phyloP scores from a whole-genome alignment of 345 rosid genomes.

The Diplotaxis tenuifolia region DNA sequence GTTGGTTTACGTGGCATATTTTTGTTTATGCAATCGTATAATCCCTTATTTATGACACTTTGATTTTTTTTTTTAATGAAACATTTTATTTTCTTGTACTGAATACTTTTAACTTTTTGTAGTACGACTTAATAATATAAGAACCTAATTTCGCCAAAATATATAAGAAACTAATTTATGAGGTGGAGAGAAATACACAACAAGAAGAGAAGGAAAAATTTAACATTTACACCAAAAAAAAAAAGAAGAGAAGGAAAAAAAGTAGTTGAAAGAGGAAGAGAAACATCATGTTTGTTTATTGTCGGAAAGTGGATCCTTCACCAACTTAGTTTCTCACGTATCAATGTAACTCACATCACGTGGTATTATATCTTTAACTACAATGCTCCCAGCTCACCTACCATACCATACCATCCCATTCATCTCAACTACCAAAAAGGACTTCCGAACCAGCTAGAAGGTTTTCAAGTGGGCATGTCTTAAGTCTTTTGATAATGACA shows the following conservation, averaged over 20 bases:
- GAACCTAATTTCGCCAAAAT: too few species aligned
- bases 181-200: constrained; percentile 26
- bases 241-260: not conserved
- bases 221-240: too few species aligned
- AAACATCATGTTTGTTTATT: constrained; percentile 20
- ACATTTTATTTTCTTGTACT: not conserved
- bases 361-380: not conserved
- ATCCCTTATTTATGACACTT: not conserved
- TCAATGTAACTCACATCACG: constrained; percentile 21
- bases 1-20: not conserved
- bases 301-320: constrained; percentile 21
- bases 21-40: not conserved
- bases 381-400: constrained; percentile 4
- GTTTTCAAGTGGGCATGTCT: not conserved
- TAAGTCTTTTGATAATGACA: not conserved
- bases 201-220: not conserved
- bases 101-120: not conserved
- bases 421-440: constrained; percentile 22
- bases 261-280: constrained; percentile 32
- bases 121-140: not conserved
- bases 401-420: constrained; percentile 19
- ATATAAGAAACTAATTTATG: not conserved
- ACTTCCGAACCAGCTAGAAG: constrained; percentile 26
- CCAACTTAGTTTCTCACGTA: constrained; percentile 28
- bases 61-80: too few species aligned